Evolutionary conservation across 2,329 filamentous ascomycete genomes (phyloP).

Genomic region (Exophiala spinifera): DNA sequence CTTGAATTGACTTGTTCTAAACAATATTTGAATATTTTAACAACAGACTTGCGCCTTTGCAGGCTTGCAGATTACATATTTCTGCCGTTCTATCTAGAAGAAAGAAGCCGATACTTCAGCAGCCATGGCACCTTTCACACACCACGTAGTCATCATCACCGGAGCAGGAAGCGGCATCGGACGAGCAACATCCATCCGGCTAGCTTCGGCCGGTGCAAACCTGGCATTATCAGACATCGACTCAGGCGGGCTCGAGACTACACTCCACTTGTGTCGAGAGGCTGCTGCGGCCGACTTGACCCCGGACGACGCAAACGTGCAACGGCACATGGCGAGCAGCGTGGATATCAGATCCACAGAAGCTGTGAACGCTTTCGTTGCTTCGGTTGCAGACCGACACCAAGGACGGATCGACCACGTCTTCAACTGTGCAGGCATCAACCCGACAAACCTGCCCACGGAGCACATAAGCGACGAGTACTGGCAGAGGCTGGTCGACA

Average conservation of each 20-base stretch:
- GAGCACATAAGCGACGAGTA: constrained; percentile 46
- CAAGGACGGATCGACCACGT: constrained; percentile 34
- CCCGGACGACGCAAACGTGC: neutral
- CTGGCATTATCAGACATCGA: constrained; percentile 51
- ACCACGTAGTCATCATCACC: constrained; percentile 46
- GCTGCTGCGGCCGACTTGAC: constrained; percentile 29
- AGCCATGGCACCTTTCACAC: no score
- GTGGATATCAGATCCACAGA: constrained; percentile 13
- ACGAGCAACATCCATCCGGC: constrained; percentile 44
- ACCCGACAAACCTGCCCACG: constrained; percentile 44
- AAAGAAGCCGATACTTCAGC: no score
- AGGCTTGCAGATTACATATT: no score
- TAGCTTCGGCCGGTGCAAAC: constrained; percentile 44
- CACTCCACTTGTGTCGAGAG: constrained; percentile 31
- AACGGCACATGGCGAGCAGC: constrained; percentile 24
- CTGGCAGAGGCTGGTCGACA: constrained; percentile 46
- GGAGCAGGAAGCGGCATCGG: constrained; percentile 52
- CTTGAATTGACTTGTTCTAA: no score
- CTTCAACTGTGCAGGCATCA: constrained; percentile 48
- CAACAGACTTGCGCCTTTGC: no score
- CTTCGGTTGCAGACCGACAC: no score
- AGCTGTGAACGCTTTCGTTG: no score
- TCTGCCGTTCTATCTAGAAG: no score
- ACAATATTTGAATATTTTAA: no score
- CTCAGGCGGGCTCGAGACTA: constrained; percentile 33